Evolutionary conservation across 345 rosid species (phyloP).

Genomic region (Hibiscus tridactylites): DNA sequence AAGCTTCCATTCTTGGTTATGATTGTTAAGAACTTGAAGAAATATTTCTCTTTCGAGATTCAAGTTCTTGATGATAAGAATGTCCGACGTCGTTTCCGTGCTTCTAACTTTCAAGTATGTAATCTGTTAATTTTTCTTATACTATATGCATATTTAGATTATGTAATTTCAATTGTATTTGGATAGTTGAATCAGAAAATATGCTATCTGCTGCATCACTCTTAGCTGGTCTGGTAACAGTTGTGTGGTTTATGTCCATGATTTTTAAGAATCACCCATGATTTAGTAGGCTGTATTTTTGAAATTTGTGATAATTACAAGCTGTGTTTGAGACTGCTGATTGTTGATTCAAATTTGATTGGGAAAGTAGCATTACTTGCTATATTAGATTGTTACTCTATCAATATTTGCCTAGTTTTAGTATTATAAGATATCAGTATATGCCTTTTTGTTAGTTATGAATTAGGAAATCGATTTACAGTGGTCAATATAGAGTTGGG

Average conservation of each 20-base stretch:
- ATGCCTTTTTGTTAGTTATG: not conserved
- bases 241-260: not conserved
- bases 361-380: not conserved
- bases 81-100: slow-evolving; percentile 87
- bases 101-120: slow-evolving; percentile 99
- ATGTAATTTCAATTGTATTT: not conserved
- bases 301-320: not conserved
- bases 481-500: not conserved
- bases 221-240: no score
- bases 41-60: slow-evolving; percentile 91
- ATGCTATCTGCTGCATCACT: not conserved
- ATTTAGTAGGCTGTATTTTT: not conserved
- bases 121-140: slow-evolving; percentile 32
- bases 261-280: not conserved
- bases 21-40: slow-evolving; percentile 85
- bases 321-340: no score
- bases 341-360: not conserved
- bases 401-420: not conserved
- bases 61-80: slow-evolving; percentile 97
- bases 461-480: not conserved
- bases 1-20: slow-evolving; percentile 90
- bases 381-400: not conserved
- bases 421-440: not conserved
- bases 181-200: not conserved
- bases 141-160: not conserved